Conservation (phyloP, 2,329 filamentous ascomycete species). For the Ophidiomyces ophidiicola region DNA sequence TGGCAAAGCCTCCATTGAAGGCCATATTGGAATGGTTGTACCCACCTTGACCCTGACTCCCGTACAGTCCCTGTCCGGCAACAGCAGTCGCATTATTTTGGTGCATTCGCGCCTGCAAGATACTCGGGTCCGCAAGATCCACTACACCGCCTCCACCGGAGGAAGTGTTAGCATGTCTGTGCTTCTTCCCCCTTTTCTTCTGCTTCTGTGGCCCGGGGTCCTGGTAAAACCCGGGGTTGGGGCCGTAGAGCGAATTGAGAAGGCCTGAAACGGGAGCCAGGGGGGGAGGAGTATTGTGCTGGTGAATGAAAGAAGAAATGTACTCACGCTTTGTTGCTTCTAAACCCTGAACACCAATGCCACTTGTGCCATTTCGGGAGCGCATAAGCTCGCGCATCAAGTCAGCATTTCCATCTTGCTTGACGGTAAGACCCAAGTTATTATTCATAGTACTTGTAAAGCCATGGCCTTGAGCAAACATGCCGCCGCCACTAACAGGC, state of each 20-base stretch:
- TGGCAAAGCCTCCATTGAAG: conserved; percentile 57
- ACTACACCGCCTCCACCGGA: conserved; percentile 96
- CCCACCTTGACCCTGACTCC: conserved; percentile 81
- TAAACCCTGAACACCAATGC: conserved; percentile 56
- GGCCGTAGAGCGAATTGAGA: conserved; percentile 82
- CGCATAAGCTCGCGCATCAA: conserved; percentile 74
- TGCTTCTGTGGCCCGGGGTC: conserved; percentile 83
- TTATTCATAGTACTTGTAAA: conserved; percentile 58
- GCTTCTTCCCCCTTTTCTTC: conserved; percentile 99
- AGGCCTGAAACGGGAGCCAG: conserved; percentile 85
- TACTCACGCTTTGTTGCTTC: conserved; percentile 97
- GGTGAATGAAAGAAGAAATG: conserved; percentile 83
- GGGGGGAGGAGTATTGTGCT: conserved; percentile 72
- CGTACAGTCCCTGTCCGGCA: conserved; percentile 78
- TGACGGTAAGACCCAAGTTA: conserved; percentile 51
- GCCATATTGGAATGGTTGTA: conserved; percentile 71
- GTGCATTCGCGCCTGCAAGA: conserved; percentile 95
- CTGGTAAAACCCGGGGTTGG: conserved; percentile 74
- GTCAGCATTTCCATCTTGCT: conserved; percentile 62
- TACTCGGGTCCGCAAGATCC: conserved; percentile 99
- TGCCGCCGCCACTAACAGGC: conserved; percentile 62
- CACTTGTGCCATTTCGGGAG: conserved; percentile 45
- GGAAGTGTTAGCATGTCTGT: conserved; percentile 99
- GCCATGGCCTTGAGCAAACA: conserved; percentile 80
- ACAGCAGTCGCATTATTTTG: conserved; percentile 62